These are phyloP conservation scores for Backusella tarrabulga DNA, from an alignment of 192 early-diverging fungal species.

Conservation along the genomic window DNA sequence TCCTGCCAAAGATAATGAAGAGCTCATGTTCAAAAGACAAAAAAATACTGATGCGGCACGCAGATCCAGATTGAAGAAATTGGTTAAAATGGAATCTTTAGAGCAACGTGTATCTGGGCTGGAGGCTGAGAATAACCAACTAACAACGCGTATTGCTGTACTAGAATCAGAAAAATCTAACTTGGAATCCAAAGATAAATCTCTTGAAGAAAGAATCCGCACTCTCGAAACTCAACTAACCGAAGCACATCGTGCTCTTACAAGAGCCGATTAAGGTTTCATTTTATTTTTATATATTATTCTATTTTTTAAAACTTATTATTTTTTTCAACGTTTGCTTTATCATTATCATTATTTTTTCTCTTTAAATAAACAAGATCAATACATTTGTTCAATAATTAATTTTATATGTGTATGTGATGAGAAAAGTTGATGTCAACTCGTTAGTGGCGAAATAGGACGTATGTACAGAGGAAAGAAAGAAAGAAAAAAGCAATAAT, in stretches of 20 bases:
- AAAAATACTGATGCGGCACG: constrained; percentile 90
- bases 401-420: neutral
- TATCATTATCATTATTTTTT: neutral
- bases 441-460: neutral
- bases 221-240: constrained; percentile 38
- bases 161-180: constrained; percentile 49
- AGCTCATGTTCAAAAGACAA: constrained; percentile 40
- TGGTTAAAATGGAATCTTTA: constrained; percentile 69
- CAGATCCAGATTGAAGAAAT: constrained; percentile 81
- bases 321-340: too few relatives aligned
- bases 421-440: neutral
- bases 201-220: constrained; percentile 36
- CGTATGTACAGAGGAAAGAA: neutral
- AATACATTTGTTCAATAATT: neutral
- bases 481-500: neutral
- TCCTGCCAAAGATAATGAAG: constrained; percentile 17
- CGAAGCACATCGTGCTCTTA: constrained; percentile 36
- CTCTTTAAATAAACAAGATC: neutral
- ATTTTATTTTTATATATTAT: neutral
- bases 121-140: constrained; percentile 68
- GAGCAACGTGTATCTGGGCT: constrained; percentile 72
- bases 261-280: neutral
- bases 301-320: too few relatives aligned
- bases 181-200: constrained; percentile 35
- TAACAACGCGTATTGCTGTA: constrained; percentile 55